Base-by-base conservation (phyloP, 2,329 filamentous ascomycete genomes). In the Hawksworthiomyces lignivorus region DNA sequence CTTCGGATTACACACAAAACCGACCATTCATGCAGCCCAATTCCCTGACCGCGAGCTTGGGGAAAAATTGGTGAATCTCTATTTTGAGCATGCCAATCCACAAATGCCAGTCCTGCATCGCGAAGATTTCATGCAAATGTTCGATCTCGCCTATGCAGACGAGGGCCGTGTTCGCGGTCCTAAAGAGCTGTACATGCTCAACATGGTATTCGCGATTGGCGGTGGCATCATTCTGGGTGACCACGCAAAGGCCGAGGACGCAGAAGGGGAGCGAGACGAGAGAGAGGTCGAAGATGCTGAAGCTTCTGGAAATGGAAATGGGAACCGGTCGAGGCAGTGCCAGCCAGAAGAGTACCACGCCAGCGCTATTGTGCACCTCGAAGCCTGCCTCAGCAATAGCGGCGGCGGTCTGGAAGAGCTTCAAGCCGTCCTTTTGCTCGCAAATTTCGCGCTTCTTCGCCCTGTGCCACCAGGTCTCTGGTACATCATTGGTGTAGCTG, bases 261-360 rank as follows among this genome's bases (percentile, higher is more conserved):
- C 42, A 55, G n/a, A n/a, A n/a, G n/a, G n/a, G n/a, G n/a, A n/a
- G n/a, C n/a, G n/a, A n/a, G 68, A 83, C 61, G 65, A 67, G 54
- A 54, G 75, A 61, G 60, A 75, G 57, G 60, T 20, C 3, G 56
- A 48, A 51, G 28, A 54, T 48, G 44, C 41, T 55, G 20, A 42
- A 51, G 32, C 29, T 56, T 17, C n/a, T 21, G 18, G 19, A 10
- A 15, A 33, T n/a, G 36, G 30, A 5, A 21, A 35, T 31, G 56
- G 57, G 26, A 28, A 28, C 38, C 39, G 39, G 10, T 59, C 59
- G 24, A 65, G 66, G 50, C 70, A 77, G 68, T 65, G 80, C 50
- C 87, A 94, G 58, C 89, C 90, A 1, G 92, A 97, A 59, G 88
- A 95, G 60, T 97, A 97, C 58, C 90, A 97, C 61, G 89, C 92